Evolutionary conservation across 1,284 basidiomycete genomes (phyloP), one percentile per base, ranked within the genome.

Genomic region (Tylopilus sp.): DNA sequence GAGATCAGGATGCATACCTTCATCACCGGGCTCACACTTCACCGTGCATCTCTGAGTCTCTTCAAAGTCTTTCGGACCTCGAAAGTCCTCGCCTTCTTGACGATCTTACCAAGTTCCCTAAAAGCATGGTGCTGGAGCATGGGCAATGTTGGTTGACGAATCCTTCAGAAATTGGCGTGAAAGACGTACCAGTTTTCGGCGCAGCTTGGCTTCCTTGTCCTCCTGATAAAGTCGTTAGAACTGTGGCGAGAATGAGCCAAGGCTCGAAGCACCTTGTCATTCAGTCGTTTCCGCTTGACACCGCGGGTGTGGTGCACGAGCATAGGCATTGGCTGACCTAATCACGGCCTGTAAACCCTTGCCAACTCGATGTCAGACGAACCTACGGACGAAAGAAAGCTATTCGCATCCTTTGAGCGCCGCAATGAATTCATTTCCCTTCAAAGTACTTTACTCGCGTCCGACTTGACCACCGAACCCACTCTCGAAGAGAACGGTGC

Each of bases 61-160:
- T 93, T 94, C 46, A 95, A 80, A 13, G 88, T 68, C 61, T 88
- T 89, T 67, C 89, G 89, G 0, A 82, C 78, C 70, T 97, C 94
- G 56, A 91, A 91, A 0, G 80, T 74, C 66, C 84, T 90, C 8
- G 86, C 84, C 65, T 87, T 92, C 72, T 92, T 97, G 41, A 82
- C 79, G 5, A 83, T 79, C 58, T 84, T 86, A 49, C 74, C 74
- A 16, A 87, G 74, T 55, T 87, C 80, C 63, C 77, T 84, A 44
- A 84, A 59, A 54, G 78, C 76, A 58, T 89, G 86, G 63, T 88
- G 81, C 89, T 87, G 57, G 46, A 58, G 34, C 54, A 53, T 33
- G 33, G 16, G 40, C 21, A 46, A 18, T 35, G 36, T 66, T 46
- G 47, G 57, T 37, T 29, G n/a, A 19, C 34, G 42, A 47, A 41